Evolutionary conservation across 306 rosid genomes (phyloP).

Genomic region (Castanea mollissima): DNA sequence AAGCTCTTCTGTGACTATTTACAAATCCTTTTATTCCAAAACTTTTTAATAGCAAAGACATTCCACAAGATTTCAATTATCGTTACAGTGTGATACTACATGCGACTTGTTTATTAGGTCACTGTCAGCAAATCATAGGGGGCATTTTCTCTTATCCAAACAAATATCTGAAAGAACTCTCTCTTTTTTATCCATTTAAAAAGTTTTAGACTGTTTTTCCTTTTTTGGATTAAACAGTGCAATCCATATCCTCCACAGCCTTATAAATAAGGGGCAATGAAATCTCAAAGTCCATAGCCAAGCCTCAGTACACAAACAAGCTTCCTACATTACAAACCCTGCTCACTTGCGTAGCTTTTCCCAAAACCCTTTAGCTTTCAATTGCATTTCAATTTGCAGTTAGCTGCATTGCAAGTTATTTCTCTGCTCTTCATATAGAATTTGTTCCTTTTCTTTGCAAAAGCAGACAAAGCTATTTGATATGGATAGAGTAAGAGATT

Average conservation of each 20-base stretch:
- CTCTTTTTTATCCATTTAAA: conserved; percentile 50
- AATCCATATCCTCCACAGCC: conserved; percentile 41
- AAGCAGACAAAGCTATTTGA: neutral
- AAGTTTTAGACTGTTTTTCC: conserved; percentile 26
- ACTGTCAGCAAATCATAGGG: conserved; percentile 60
- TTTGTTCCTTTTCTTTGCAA: neutral
- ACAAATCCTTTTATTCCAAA: conserved; percentile 43
- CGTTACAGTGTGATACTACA: conserved; percentile 43
- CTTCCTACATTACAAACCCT: conserved; percentile 10
- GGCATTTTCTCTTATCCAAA: conserved; percentile 81
- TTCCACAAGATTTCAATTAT: conserved; percentile 33
- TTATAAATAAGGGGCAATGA: conserved; percentile 64
- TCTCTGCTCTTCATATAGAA: neutral
- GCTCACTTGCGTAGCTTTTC: conserved; percentile 8
- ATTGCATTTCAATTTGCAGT: neutral
- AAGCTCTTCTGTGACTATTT: conserved; percentile 28
- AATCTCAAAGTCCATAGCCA: conserved; percentile 42
- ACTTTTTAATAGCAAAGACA: conserved; percentile 28
- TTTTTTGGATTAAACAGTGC: conserved; percentile 35
- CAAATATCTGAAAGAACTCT: conserved; percentile 65
- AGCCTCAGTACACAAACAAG: conserved; percentile 28
- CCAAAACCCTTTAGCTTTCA: conserved; percentile 1
- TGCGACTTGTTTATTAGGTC: conserved; percentile 63
- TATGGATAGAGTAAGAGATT: conserved; percentile 80
- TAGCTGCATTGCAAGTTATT: conserved; percentile 7